These are phyloP conservation scores for Magnolia officinalis DNA, from an alignment of 164 flowering plant species.

Conservation along the genomic window DNA sequence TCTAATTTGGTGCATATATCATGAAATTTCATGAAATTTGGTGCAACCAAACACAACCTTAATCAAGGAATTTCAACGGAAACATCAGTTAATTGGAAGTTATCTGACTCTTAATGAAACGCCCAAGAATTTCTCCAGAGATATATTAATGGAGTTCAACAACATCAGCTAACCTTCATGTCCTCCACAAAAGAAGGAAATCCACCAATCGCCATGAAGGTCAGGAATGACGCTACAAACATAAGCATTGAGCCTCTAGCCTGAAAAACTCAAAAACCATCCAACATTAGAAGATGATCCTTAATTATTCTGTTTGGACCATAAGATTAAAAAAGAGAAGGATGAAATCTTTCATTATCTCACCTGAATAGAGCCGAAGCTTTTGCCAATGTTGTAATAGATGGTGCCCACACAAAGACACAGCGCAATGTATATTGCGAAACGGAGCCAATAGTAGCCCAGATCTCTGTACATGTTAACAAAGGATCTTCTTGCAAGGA, in stretches of 20 bases:
- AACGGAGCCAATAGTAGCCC: constrained; percentile 69
- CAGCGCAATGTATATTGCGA: constrained; percentile 31
- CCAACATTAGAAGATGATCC: not conserved
- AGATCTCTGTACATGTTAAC: constrained; percentile 59
- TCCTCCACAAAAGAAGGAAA: constrained; percentile 58
- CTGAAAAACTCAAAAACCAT: constrained; percentile 13
- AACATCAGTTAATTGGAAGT: not conserved
- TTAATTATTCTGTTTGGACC: not conserved
- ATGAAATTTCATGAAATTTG: not conserved
- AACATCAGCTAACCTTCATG: constrained; percentile 33
- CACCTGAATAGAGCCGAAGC: constrained; percentile 40
- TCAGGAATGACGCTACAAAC: constrained; percentile 40
- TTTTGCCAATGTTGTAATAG: constrained; percentile 36
- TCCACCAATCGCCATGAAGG: constrained; percentile 55
- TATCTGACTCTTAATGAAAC: not conserved
- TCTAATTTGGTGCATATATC: not conserved
- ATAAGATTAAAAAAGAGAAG: not conserved
- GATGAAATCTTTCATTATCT: not conserved
- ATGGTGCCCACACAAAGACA: constrained; percentile 45
- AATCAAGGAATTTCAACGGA: not conserved
- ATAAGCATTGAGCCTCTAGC: constrained; percentile 42
- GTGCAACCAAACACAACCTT: not conserved
- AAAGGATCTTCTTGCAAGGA: constrained; percentile 49
- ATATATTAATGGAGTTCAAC: not conserved
- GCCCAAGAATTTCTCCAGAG: not conserved